phyloP scores from a whole-genome alignment of 2,329 filamentous ascomycete species.

The Ophiocordyceps unilateralis region DNA sequence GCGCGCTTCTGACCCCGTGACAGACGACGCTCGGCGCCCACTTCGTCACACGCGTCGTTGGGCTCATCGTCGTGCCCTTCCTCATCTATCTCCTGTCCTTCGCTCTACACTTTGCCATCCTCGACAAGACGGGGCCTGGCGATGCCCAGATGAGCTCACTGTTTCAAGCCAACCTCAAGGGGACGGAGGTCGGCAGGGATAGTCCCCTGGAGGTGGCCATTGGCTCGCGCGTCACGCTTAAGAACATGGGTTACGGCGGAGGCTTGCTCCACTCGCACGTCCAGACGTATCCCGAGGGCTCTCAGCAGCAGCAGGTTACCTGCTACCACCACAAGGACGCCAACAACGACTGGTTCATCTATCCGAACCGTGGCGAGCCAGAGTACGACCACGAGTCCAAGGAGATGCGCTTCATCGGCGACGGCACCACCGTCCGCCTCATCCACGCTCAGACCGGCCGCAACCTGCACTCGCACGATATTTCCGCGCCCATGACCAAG shows the following conservation, averaged over 20 bases:
- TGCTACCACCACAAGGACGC: conserved; percentile 99
- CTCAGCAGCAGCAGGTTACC: conserved; percentile 86
- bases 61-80: conserved; percentile 75
- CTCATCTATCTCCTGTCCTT: conserved; percentile 93
- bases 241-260: conserved; percentile 99
- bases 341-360: conserved; percentile 99
- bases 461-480: conserved; percentile 88
- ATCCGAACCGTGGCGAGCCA: conserved; percentile 67
- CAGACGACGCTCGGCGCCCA: conserved; percentile 56
- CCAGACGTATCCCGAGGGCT: conserved; percentile 90
- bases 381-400: conserved; percentile 53
- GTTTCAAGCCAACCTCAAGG: conserved; percentile 91
- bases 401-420: conserved; percentile 56
- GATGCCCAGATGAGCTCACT: conserved; percentile 99
- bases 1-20: not conserved
- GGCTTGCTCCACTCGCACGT: conserved; percentile 92
- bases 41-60: conserved; percentile 61
- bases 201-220: conserved; percentile 83
- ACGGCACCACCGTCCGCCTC: conserved; percentile 65
- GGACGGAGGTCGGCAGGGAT: conserved; percentile 85
- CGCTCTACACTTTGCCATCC: conserved; percentile 81
- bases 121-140: conserved; percentile 85
- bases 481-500: conserved; percentile 79
- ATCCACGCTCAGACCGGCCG: conserved; percentile 92
- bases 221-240: conserved; percentile 80